phyloP scores from a whole-genome alignment of 208 protist genomes.

The Naegleria lovaniensis region DNA sequence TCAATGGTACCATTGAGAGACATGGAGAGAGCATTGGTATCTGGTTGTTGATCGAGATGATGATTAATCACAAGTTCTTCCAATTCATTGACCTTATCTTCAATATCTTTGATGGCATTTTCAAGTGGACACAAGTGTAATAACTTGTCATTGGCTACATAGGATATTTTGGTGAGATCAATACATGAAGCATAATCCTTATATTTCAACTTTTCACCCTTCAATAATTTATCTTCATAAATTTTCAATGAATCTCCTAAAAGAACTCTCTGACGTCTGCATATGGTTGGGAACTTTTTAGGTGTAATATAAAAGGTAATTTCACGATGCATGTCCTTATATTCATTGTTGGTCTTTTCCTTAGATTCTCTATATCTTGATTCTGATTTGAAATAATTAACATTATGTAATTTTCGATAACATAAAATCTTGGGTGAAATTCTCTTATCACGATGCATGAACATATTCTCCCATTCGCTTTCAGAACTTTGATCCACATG shows the following conservation, averaged over 20 bases:
- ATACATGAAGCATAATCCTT: not conserved
- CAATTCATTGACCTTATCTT: conserved; percentile 34
- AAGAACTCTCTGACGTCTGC: not conserved
- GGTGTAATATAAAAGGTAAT: not conserved
- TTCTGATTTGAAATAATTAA: not conserved
- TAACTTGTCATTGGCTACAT: conserved; percentile 7
- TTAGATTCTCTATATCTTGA: conserved; percentile 1
- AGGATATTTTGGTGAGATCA: not conserved
- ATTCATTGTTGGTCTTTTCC: not conserved
- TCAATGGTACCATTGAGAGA: conserved; percentile 37
- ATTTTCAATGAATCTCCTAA: not conserved
- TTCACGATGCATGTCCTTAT: not conserved
- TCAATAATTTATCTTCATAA: not conserved
- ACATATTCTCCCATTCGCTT: not conserved
- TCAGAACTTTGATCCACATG: not conserved
- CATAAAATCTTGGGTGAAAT: not conserved
- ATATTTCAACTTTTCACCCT: not conserved
- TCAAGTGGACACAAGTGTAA: conserved; percentile 28
- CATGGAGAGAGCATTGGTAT: conserved; percentile 36
- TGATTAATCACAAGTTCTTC: conserved; percentile 10
- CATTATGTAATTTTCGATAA: not conserved
- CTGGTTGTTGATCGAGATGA: conserved; percentile 5
- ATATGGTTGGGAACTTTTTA: not conserved
- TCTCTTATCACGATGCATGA: not conserved
- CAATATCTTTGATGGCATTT: conserved; percentile 26